A percentile compares a stretch with the other conserved stretches of the same genome.
Conservation (phyloP, 768 basidiomycete genomes). For the Tylopilus vinaceipallidus region DNA sequence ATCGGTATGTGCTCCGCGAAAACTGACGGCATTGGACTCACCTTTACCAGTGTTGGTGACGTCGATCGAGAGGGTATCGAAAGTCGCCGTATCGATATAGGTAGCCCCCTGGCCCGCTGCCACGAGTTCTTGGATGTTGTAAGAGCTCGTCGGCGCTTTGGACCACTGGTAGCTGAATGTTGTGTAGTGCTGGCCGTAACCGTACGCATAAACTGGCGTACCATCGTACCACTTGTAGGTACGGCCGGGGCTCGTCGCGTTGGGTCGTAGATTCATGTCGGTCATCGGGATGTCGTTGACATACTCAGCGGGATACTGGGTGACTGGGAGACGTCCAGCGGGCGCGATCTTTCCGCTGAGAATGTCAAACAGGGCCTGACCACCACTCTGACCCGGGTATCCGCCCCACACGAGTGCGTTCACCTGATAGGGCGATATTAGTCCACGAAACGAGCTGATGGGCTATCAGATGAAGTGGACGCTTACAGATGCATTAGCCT, state of each 20-base stretch:
- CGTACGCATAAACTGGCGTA: slow-evolving; percentile 51
- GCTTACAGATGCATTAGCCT: slow-evolving; percentile 40
- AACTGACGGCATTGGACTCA: neutral
- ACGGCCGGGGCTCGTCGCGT: slow-evolving; percentile 47
- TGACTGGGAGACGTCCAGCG: slow-evolving; percentile 52
- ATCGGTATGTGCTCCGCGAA: neutral
- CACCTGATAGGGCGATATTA: slow-evolving; percentile 29
- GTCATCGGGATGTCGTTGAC: slow-evolving; percentile 51
- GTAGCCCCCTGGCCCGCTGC: slow-evolving; percentile 15
- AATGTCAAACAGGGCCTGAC: slow-evolving; percentile 52
- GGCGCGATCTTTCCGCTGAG: slow-evolving; percentile 50
- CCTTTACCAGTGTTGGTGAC: slow-evolving; percentile 47
- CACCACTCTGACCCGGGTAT: slow-evolving; percentile 39
- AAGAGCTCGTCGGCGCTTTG: slow-evolving; percentile 32
- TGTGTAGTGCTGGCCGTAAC: slow-evolving; percentile 54
- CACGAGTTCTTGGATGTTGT: slow-evolving; percentile 43
- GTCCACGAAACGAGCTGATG: neutral
- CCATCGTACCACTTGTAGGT: slow-evolving; percentile 60
- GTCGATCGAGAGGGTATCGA: slow-evolving; percentile 48
- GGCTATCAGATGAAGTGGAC: neutral
- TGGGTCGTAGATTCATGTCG: slow-evolving; percentile 54
- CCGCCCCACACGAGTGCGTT: slow-evolving; percentile 57
- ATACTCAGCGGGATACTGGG: slow-evolving; percentile 53
- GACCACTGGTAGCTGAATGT: slow-evolving; percentile 45
- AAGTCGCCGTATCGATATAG: slow-evolving; percentile 41